Conservation (phyloP, 2,329 filamentous ascomycete species). For the Aspergillus hortae region DNA sequence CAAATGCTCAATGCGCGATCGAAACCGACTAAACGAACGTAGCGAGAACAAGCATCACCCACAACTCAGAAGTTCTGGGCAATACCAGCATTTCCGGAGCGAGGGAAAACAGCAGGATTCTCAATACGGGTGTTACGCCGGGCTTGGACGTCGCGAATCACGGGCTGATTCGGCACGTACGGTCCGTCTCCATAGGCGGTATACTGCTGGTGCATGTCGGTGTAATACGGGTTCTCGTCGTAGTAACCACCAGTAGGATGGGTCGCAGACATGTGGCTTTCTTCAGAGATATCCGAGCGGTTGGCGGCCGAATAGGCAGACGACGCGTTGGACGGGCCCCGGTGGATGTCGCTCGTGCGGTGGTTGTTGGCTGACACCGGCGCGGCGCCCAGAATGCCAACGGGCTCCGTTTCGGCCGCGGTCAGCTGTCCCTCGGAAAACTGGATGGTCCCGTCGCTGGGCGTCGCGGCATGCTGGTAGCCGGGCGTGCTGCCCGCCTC, state of each 20-base stretch:
- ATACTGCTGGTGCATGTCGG: conserved; percentile 38
- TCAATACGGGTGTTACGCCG: conserved; percentile 93
- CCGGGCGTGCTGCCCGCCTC: conserved; percentile 61
- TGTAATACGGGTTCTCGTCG: conserved; percentile 55
- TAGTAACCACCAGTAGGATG: conserved; percentile 51
- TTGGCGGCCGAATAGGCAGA: conserved; percentile 86
- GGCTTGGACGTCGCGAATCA: conserved; percentile 91
- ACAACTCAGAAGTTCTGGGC: conserved; percentile 82
- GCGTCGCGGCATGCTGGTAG: conserved; percentile 55
- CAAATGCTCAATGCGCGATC: not conserved
- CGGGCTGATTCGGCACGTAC: conserved; percentile 61
- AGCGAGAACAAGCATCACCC: not conserved
- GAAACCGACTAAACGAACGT: not conserved
- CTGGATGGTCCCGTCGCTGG: conserved; percentile 57
- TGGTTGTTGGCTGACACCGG: conserved; percentile 62
- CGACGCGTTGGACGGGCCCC: conserved; percentile 91
- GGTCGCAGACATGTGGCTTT: conserved; percentile 47
- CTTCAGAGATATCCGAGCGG: conserved; percentile 63
- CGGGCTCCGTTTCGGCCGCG: conserved; percentile 71
- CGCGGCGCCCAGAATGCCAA: conserved; percentile 70
- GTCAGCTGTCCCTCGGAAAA: conserved; percentile 60
- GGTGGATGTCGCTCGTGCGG: conserved; percentile 67
- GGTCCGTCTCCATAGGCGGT: conserved; percentile 55
- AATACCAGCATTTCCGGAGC: conserved; percentile 87
- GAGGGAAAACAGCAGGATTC: conserved; percentile 81